Evolutionary conservation across 1,139 yeast genomes (phyloP).

Genomic region (Geotrichum candidum): DNA sequence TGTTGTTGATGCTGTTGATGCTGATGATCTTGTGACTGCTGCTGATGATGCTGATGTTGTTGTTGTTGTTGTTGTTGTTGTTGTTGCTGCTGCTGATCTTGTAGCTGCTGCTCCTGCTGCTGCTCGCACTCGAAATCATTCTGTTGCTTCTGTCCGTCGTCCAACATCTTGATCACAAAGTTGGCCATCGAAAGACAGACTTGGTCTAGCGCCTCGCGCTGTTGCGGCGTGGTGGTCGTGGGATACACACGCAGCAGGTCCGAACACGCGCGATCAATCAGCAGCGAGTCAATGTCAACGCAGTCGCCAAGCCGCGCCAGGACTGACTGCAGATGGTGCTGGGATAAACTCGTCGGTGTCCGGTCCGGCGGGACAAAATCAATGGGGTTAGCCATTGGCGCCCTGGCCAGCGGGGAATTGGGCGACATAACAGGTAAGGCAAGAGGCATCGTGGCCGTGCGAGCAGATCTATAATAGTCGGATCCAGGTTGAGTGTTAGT

Average conservation of each 20-base stretch:
- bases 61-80: background rate
- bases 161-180: conserved; percentile 22
- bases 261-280: conserved; percentile 22
- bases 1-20: background rate
- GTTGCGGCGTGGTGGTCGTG: background rate
- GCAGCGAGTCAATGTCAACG: background rate
- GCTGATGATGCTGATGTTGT: background rate
- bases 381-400: background rate
- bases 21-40: background rate
- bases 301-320: conserved; percentile 2
- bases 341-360: conserved; percentile 21
- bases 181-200: conserved; percentile 29
- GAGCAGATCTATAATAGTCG: background rate
- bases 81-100: background rate
- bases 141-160: background rate
- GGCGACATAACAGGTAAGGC: no score
- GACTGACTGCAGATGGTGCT: conserved; percentile 24
- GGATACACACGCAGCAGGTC: conserved; percentile 6
- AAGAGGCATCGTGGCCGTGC: background rate
- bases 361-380: background rate
- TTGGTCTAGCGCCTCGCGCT: conserved; percentile 27
- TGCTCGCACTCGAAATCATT: background rate
- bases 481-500: background rate
- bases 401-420: background rate
- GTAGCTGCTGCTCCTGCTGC: background rate